Percentiles rank a stretch among this genome's conserved stretches.
phyloP scores from a whole-genome alignment of 345 rosid genomes.

The Odontarrhena argentea region DNA sequence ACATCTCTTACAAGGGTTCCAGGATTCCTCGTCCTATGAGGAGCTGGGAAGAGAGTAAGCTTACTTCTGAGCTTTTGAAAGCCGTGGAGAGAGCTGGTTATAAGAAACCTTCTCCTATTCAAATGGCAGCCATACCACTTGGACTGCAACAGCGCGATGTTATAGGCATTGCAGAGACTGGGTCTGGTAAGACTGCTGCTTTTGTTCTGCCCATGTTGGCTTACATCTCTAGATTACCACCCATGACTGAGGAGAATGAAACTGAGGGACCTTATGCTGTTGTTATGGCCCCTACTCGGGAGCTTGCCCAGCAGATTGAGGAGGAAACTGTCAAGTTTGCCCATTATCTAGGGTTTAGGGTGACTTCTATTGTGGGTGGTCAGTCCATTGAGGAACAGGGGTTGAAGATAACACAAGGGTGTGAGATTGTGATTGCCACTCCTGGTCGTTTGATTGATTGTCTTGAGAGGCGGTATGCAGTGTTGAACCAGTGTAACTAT shows the following conservation, averaged over 20 bases:
- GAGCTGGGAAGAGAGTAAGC: slow-evolving; percentile 88
- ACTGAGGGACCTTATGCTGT: slow-evolving; percentile 97
- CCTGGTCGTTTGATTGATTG: slow-evolving; percentile 93
- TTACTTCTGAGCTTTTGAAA: slow-evolving; percentile 67
- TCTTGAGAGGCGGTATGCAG: slow-evolving; percentile 87
- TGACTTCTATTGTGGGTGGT: slow-evolving; percentile 93
- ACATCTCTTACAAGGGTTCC: slow-evolving; percentile 90
- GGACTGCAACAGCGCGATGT: slow-evolving; percentile 95
- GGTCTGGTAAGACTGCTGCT: slow-evolving; percentile 96
- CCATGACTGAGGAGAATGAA: slow-evolving; percentile 76
- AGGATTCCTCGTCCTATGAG: slow-evolving; percentile 92
- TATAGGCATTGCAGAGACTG: slow-evolving; percentile 96
- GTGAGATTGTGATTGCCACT: slow-evolving; percentile 94
- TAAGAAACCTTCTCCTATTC: slow-evolving; percentile 85
- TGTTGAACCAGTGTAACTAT: slow-evolving; percentile 88
- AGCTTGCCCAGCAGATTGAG: slow-evolving; percentile 94
- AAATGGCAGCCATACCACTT: slow-evolving; percentile 90
- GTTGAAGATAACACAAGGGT: slow-evolving; percentile 84
- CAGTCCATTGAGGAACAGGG: slow-evolving; percentile 95
- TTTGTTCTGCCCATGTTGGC: slow-evolving; percentile 94
- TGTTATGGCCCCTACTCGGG: slow-evolving; percentile 93
- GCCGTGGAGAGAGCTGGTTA: slow-evolving; percentile 92
- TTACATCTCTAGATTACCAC: slow-evolving; percentile 85
- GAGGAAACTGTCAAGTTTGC: slow-evolving; percentile 93
- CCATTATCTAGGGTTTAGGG: slow-evolving; percentile 69